Evolutionary conservation across 768 basidiomycete genomes (phyloP).

Genomic region (Cubamyces lactineus): DNA sequence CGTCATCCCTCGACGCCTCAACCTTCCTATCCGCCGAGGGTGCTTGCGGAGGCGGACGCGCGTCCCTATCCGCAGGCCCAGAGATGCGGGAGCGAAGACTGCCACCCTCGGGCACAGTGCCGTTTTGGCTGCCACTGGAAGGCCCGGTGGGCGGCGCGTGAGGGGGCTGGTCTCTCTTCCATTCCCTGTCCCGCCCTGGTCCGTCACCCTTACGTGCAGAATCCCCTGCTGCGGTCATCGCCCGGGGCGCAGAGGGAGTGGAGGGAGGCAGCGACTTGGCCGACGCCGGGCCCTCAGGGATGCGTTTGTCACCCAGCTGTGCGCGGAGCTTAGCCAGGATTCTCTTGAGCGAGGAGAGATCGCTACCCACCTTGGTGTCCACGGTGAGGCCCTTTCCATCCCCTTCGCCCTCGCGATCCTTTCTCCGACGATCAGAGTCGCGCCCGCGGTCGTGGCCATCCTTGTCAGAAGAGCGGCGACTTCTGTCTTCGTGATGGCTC

Average conservation of each 20-base stretch:
- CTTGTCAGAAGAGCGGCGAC: slow-evolving; percentile 67
- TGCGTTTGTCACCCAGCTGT: slow-evolving; percentile 57
- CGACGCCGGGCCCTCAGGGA: slow-evolving; percentile 51
- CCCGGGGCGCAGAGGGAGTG: slow-evolving; percentile 72
- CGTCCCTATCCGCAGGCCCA: slow-evolving; percentile 51
- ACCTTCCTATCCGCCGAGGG: slow-evolving; percentile 40
- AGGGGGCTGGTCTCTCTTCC: slow-evolving; percentile 37
- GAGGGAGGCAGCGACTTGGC: slow-evolving; percentile 55
- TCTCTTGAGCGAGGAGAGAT: neutral
- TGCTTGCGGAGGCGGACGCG: slow-evolving; percentile 44
- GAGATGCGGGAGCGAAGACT: slow-evolving; percentile 63
- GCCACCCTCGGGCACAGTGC: slow-evolving; percentile 23
- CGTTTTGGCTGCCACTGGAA: slow-evolving; percentile 24
- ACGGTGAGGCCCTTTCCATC: slow-evolving; percentile 49
- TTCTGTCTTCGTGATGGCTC: slow-evolving; percentile 73
- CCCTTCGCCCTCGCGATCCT: slow-evolving; percentile 63
- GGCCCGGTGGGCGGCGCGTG: slow-evolving; percentile 24
- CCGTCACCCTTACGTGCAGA: slow-evolving; percentile 44
- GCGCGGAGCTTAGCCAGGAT: neutral
- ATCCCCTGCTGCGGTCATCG: slow-evolving; percentile 60
- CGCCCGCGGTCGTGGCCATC: slow-evolving; percentile 67
- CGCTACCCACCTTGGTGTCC: slow-evolving; percentile 59
- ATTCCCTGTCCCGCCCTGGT: slow-evolving; percentile 51
- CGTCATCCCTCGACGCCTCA: slow-evolving; percentile 49
- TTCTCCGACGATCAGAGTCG: slow-evolving; percentile 68